Evolutionary conservation across 805 yeast genomes (phyloP).

Genomic region (Hanseniaspora guilliermondii): DNA sequence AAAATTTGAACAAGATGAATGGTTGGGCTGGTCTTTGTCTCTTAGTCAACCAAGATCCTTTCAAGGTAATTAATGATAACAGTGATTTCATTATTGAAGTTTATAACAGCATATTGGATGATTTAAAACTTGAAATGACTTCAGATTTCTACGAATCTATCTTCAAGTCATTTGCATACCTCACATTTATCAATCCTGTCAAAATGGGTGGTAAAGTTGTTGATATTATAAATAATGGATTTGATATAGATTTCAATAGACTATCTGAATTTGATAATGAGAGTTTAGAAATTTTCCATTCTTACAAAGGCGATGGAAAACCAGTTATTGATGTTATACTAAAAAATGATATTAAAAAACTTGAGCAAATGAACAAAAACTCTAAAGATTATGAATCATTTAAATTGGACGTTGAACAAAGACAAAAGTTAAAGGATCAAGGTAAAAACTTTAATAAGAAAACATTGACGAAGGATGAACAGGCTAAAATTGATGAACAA

Average conservation of each 20-base stretch:
- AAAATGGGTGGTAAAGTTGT: slow-evolving; percentile 41
- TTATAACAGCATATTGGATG: background rate
- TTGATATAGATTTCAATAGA: slow-evolving; percentile 25
- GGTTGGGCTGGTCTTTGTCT: slow-evolving; percentile 74
- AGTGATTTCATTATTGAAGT: slow-evolving; percentile 13
- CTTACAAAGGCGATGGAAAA: slow-evolving; percentile 53
- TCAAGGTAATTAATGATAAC: slow-evolving; percentile 34
- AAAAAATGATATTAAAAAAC: slow-evolving; percentile 33
- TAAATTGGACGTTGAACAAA: slow-evolving; percentile 80
- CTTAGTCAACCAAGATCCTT: slow-evolving; percentile 52
- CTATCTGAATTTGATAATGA: slow-evolving; percentile 35
- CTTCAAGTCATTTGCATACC: slow-evolving; percentile 39
- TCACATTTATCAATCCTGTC: slow-evolving; percentile 49
- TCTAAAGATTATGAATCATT: slow-evolving; percentile 72
- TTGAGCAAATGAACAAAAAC: slow-evolving; percentile 45
- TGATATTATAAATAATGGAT: slow-evolving; percentile 32
- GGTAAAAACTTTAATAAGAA: slow-evolving; percentile 25
- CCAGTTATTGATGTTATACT: slow-evolving; percentile 46
- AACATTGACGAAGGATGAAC: slow-evolving; percentile 70
- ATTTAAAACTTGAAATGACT: slow-evolving; percentile 17
- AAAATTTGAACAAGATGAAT: slow-evolving; percentile 30
- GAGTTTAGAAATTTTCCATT: slow-evolving; percentile 43
- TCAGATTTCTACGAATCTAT: slow-evolving; percentile 33
- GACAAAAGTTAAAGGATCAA: slow-evolving; percentile 54
- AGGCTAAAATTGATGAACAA: slow-evolving; percentile 47